Evolutionary conservation across 2,329 filamentous ascomycete genomes (phyloP).

Genomic region (Penicillium sp.): DNA sequence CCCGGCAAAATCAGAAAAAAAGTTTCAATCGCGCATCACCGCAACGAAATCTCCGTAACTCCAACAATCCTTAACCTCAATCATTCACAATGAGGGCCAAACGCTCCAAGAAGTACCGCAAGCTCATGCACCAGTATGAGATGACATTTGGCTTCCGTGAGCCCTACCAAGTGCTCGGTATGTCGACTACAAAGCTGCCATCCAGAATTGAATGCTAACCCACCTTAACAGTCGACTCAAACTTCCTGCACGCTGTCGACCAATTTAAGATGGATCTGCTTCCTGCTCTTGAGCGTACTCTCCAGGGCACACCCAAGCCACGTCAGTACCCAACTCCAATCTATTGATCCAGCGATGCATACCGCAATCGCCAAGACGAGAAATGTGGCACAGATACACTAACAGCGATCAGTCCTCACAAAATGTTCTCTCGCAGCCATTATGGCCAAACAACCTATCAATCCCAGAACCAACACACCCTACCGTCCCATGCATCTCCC

Average conservation of each 20-base stretch:
- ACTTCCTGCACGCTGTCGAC: conserved; percentile 78
- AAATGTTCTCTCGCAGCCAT: conserved; percentile 57
- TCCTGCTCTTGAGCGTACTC: conserved; percentile 72
- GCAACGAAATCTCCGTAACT: conserved; percentile 8
- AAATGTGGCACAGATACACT: neutral
- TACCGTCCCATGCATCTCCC: conserved; percentile 45
- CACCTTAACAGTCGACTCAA: conserved; percentile 66
- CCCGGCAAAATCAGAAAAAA: conserved; percentile 41
- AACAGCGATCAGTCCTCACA: conserved; percentile 64
- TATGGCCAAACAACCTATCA: conserved; percentile 40
- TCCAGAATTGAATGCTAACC: conserved; percentile 14
- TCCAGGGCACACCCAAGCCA: conserved; percentile 83
- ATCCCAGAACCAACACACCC: conserved; percentile 41
- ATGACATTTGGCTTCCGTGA: conserved; percentile 87
- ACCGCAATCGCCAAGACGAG: neutral
- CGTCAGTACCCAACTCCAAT: conserved; percentile 51
- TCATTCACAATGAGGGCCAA: conserved; percentile 63
- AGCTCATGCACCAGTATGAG: conserved; percentile 91
- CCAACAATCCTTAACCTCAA: conserved; percentile 1
- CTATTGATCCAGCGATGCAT: neutral
- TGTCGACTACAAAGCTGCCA: conserved; percentile 19
- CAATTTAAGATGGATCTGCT: conserved; percentile 89
- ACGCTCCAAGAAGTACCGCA: conserved; percentile 72
- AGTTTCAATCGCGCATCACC: conserved; percentile 25
- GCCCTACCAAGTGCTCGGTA: conserved; percentile 85